Percentiles rank a stretch among this genome's conserved stretches.
Conservation (phyloP, 805 yeast species). For the Saccharomycopsis sp. region DNA sequence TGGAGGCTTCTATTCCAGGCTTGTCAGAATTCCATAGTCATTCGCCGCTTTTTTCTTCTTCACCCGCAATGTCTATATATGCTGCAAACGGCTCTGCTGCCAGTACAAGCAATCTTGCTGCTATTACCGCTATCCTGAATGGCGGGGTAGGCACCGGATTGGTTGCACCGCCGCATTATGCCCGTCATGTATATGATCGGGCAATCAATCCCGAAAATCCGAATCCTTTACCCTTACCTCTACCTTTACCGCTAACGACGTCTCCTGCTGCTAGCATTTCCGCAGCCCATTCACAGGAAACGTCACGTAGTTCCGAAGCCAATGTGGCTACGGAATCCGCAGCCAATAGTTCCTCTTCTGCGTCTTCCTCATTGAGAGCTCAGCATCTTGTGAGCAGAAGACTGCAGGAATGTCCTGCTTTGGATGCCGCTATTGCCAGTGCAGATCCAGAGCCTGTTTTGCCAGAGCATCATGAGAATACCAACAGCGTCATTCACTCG, state of each 20-base stretch:
- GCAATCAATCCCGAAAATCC: slow-evolving; percentile 60
- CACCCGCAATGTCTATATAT: slow-evolving; percentile 24
- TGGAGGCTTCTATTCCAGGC: slow-evolving; percentile 30
- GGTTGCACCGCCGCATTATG: slow-evolving; percentile 82
- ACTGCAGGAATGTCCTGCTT: no score
- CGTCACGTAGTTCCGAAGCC: no score
- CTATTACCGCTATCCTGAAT: background rate
- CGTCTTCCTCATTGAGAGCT: background rate
- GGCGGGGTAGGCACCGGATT: slow-evolving; percentile 29
- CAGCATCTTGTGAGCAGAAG: no score
- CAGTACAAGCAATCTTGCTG: background rate
- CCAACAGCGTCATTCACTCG: background rate
- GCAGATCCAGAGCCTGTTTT: no score
- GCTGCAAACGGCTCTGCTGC: background rate
- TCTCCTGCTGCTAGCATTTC: background rate
- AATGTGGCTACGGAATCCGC: background rate
- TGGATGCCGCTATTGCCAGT: no score
- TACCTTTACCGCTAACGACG: background rate
- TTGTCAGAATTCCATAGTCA: slow-evolving; percentile 27
- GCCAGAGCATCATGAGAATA: no score
- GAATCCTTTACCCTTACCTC: slow-evolving; percentile 18
- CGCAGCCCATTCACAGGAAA: no score
- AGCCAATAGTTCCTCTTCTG: background rate
- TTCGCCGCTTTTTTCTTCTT: slow-evolving; percentile 20
- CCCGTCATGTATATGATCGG: slow-evolving; percentile 71